These are phyloP conservation scores for Crucibulum laeve DNA, from an alignment of 768 basidiomycete species.

Conservation along the genomic window DNA sequence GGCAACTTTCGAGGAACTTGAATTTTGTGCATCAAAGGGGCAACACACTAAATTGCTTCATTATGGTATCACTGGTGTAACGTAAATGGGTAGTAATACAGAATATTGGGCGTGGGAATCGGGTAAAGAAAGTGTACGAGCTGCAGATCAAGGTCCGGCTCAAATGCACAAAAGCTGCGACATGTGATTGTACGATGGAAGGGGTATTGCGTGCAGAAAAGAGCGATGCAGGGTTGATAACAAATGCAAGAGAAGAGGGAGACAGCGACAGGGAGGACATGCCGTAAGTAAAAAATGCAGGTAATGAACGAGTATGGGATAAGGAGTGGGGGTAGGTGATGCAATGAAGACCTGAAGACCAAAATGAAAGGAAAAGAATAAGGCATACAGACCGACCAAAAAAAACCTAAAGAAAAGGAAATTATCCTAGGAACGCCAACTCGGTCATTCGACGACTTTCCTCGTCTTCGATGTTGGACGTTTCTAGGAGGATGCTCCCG, in stretches of 20 bases:
- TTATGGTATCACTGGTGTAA: too few relatives aligned
- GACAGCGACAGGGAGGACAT: not conserved
- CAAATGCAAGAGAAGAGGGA: not conserved
- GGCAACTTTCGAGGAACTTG: not conserved
- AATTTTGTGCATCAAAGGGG: not conserved
- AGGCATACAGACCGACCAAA: constrained; percentile 4
- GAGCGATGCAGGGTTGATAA: too few relatives aligned
- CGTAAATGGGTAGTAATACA: too few relatives aligned
- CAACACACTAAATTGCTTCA: too few relatives aligned
- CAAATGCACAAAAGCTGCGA: too few relatives aligned
- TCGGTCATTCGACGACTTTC: constrained; percentile 70
- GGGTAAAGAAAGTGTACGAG: too few relatives aligned
- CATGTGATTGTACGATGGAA: too few relatives aligned
- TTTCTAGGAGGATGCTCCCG: constrained; percentile 51
- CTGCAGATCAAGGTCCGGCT: too few relatives aligned
- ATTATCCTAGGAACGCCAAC: constrained; percentile 55
- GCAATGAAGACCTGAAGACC: constrained; percentile 1
- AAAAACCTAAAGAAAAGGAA: not conserved
- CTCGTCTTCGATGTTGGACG: constrained; percentile 56
- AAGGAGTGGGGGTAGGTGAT: not conserved
- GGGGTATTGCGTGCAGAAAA: too few relatives aligned
- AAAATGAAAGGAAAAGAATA: constrained; percentile 4
- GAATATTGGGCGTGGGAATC: too few relatives aligned
- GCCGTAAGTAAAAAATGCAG: not conserved
- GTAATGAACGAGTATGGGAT: too few relatives aligned